A percentile compares a stretch with the other conserved stretches of the same genome.
phyloP scores from a whole-genome alignment of 805 yeast species.

The Starmerella apicola region DNA sequence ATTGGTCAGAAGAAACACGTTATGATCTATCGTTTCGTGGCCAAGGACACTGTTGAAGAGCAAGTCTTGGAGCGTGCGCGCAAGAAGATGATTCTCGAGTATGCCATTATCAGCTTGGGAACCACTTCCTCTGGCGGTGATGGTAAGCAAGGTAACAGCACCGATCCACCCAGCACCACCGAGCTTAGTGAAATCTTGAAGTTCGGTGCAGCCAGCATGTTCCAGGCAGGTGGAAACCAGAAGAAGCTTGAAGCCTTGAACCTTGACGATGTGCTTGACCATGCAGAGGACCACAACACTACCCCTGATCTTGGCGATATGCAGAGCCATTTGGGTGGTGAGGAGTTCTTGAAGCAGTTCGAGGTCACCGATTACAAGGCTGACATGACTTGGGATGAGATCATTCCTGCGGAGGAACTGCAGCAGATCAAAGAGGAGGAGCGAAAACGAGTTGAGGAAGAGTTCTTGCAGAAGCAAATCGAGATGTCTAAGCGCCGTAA shows the following conservation, averaged over 20 bases:
- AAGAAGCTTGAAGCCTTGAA: conserved; percentile 90
- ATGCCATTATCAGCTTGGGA: conserved; percentile 93
- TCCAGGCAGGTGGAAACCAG: conserved; percentile 87
- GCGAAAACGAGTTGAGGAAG: conserved; percentile 72
- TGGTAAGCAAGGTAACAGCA: conserved; percentile 42
- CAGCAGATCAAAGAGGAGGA: conserved; percentile 84
- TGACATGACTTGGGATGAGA: conserved; percentile 97
- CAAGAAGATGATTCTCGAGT: conserved; percentile 94
- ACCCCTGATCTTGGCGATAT: conserved; percentile 87
- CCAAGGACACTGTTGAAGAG: conserved; percentile 96
- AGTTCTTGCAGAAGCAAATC: conserved; percentile 75
- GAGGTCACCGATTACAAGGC: conserved; percentile 98
- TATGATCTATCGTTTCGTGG: conserved; percentile 92
- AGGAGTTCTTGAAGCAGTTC: conserved; percentile 90
- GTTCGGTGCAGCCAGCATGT: conserved; percentile 98
- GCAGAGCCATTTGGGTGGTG: conserved; percentile 87
- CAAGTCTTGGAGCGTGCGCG: conserved; percentile 94
- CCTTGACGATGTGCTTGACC: conserved; percentile 87
- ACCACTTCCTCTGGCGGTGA: conserved; percentile 46
- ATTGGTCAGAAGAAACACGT: conserved; percentile 99
- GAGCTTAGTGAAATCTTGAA: conserved; percentile 88
- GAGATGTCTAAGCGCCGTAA: conserved; percentile 75
- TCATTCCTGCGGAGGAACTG: conserved; percentile 89
- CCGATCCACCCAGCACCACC: conserved; percentile 48
- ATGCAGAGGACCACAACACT: conserved; percentile 94